These are phyloP conservation scores for Naganishia sp. DNA, from an alignment of 1,284 basidiomycete species.

Conservation along the genomic window DNA sequence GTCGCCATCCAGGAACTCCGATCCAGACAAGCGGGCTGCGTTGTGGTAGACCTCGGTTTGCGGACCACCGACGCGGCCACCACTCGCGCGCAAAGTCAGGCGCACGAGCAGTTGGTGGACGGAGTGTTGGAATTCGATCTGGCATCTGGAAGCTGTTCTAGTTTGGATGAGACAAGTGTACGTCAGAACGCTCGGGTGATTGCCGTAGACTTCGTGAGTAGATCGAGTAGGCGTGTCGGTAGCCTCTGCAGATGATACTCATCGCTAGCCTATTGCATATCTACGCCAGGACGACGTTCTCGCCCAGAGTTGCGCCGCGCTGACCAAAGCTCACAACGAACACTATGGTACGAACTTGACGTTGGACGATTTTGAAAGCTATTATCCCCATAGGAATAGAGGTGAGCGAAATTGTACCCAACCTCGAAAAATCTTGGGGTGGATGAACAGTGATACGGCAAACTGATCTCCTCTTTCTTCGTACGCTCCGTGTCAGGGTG, in stretches of 20 bases:
- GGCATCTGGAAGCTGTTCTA: too few species aligned
- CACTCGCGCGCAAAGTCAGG: neutral
- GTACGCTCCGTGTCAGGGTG: constrained; percentile 34
- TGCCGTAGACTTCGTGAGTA: constrained; percentile 41
- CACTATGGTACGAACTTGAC: constrained; percentile 39
- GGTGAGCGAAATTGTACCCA: neutral
- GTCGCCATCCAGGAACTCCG: neutral
- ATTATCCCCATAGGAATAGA: constrained; percentile 41
- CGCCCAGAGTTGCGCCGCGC: constrained; percentile 37
- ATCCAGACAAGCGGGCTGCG: neutral
- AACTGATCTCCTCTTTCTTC: neutral
- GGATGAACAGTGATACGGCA: too few species aligned
- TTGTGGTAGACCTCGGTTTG: neutral
- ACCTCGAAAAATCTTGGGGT: neutral
- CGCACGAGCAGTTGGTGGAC: neutral
- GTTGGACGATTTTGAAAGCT: constrained; percentile 39
- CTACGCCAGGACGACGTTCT: constrained; percentile 41
- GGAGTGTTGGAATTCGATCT: too few species aligned
- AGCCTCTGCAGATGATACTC: too few species aligned
- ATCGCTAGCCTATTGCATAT: too few species aligned
- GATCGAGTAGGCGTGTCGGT: too few species aligned
- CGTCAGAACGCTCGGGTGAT: constrained; percentile 40
- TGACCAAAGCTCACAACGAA: constrained; percentile 38
- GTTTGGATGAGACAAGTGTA: neutral
- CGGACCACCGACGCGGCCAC: too few species aligned